Evolutionary conservation across 768 basidiomycete species (phyloP).

Genomic region (Tubosaeta sp.): DNA sequence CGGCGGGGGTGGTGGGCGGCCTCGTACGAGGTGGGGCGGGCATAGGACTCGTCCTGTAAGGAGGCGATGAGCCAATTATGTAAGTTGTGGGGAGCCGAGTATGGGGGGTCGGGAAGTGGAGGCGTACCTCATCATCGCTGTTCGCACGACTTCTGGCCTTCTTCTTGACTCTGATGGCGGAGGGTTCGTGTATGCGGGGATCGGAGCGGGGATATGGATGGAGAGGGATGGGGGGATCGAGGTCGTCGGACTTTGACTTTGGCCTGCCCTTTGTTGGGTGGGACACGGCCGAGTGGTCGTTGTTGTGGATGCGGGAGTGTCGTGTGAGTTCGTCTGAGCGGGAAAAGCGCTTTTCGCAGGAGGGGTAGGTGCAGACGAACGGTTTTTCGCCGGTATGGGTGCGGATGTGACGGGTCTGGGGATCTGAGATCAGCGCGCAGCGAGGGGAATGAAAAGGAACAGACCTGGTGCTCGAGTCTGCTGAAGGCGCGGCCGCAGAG

Average conservation of each 20-base stretch:
- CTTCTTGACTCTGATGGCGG: constrained; percentile 53
- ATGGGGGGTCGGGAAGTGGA: too few relatives aligned
- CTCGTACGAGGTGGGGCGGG: constrained; percentile 53
- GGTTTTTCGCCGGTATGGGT: constrained; percentile 99
- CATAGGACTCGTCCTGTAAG: constrained; percentile 51
- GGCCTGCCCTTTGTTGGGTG: constrained; percentile 23
- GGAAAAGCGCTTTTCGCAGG: constrained; percentile 98
- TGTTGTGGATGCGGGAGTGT: constrained; percentile 90
- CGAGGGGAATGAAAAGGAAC: constrained; percentile 20
- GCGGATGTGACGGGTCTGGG: constrained; percentile 92
- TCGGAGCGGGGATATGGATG: constrained; percentile 23
- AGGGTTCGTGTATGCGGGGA: constrained; percentile 19
- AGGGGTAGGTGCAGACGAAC: constrained; percentile 84
- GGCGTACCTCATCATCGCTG: constrained; percentile 78
- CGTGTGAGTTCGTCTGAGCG: constrained; percentile 98
- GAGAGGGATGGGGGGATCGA: constrained; percentile 21
- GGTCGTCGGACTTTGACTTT: constrained; percentile 31
- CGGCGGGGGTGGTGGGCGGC: constrained; percentile 27
- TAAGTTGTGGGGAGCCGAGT: constrained; percentile 26
- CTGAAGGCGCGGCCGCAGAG: constrained; percentile 95
- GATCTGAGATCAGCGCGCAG: constrained; percentile 18
- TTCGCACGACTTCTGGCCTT: constrained; percentile 76
- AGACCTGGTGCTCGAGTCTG: constrained; percentile 91
- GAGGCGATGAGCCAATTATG: constrained; percentile 19
- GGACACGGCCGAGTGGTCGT: constrained; percentile 38